Conservation (phyloP, 805 yeast genomes). For the Lipomyces sp. region DNA sequence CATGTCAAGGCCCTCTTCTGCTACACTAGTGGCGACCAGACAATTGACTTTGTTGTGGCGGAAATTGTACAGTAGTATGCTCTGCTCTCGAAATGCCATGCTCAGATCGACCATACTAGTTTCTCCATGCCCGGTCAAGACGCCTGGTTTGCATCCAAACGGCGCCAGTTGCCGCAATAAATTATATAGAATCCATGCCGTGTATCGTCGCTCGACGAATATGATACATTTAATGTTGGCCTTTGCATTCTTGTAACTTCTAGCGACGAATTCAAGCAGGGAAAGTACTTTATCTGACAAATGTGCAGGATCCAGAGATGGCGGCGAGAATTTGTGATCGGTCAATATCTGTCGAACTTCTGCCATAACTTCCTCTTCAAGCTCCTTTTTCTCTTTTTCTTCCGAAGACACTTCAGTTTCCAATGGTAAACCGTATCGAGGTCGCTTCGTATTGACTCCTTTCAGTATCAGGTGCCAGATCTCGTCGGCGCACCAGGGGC, state of each 20-base stretch:
- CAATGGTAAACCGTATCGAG: not conserved
- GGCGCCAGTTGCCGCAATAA: conserved; percentile 6
- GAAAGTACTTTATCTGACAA: conserved; percentile 16
- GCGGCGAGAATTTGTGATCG: conserved; percentile 1
- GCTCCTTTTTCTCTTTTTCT: not conserved
- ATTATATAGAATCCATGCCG: conserved; percentile 16
- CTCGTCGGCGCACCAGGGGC: conserved; percentile 21
- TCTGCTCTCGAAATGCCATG: conserved; percentile 22
- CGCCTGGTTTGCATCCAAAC: conserved; percentile 9
- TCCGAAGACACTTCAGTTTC: conserved; percentile 6
- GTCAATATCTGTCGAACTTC: not conserved
- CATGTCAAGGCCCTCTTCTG: conserved; percentile 32
- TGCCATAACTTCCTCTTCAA: conserved; percentile 5
- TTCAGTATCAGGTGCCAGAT: conserved; percentile 9
- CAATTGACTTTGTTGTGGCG: conserved; percentile 14
- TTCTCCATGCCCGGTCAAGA: conserved; percentile 21
- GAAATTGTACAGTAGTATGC: conserved; percentile 13
- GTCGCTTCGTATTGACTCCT: not conserved
- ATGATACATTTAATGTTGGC: conserved; percentile 5
- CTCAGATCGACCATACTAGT: not conserved
- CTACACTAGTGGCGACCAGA: conserved; percentile 25
- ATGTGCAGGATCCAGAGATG: not conserved
- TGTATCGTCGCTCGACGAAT: conserved; percentile 17
- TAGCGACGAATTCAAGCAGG: conserved; percentile 7
- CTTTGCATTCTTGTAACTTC: not conserved